Evolutionary conservation across 176 grass and related monocot genomes (phyloP).

Genomic region (Oryza glaberrima): DNA sequence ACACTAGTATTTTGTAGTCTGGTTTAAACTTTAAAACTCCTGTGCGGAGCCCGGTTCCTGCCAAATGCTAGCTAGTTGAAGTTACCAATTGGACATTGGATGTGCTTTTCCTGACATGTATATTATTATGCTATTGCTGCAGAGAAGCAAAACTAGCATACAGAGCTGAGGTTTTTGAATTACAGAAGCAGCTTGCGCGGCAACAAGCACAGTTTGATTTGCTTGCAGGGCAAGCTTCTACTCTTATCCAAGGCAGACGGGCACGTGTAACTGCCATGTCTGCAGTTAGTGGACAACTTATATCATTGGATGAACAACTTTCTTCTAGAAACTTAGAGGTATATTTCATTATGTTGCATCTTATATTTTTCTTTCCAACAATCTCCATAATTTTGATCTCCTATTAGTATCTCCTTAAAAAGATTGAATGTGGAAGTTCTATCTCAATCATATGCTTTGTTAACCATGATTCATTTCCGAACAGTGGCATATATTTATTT

Average conservation of each 20-base stretch:
- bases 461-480: neutral
- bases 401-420: slow-evolving; percentile 3
- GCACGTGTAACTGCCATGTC: slow-evolving; percentile 74
- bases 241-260: slow-evolving; percentile 91
- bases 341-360: slow-evolving; percentile 28
- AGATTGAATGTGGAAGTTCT: neutral
- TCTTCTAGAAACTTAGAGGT: slow-evolving; percentile 89
- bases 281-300: slow-evolving; percentile 73
- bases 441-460: slow-evolving; percentile 6
- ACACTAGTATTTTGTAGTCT: neutral
- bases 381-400: slow-evolving; percentile 26
- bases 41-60: slow-evolving; percentile 14
- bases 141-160: slow-evolving; percentile 96
- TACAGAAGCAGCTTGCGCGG: slow-evolving; percentile 83
- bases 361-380: slow-evolving; percentile 8
- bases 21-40: slow-evolving; percentile 10
- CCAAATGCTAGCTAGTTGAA: slow-evolving; percentile 27
- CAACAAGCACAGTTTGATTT: slow-evolving; percentile 90
- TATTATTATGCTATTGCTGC: slow-evolving; percentile 2
- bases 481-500: neutral
- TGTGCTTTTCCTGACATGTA: slow-evolving; percentile 38
- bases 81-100: slow-evolving; percentile 18
- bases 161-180: slow-evolving; percentile 84
- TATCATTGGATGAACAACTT: slow-evolving; percentile 81
- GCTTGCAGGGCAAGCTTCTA: slow-evolving; percentile 90